Evolutionary conservation across 495 filamentous ascomycete species (phyloP), one percentile per base, ranked within the genome.

Genomic region (Penicillium soppii): DNA sequence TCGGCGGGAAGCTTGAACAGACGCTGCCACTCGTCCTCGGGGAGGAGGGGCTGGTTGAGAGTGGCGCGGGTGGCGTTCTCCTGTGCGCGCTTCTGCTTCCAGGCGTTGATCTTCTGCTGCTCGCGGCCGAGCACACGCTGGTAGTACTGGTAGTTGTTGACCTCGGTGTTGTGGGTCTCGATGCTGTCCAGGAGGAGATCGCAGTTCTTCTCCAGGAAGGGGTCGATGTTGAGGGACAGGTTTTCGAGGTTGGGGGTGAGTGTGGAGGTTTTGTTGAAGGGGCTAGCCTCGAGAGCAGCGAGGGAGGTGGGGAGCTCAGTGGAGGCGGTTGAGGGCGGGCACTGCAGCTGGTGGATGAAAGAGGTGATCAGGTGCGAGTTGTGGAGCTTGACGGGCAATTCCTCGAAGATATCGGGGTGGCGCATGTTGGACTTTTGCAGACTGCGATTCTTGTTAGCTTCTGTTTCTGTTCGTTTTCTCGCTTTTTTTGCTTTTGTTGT

Each of bases 111-210:
- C 81, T 98, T 98, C 56, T 86, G 74, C 74, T 98, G 95, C 78
- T 98, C 94, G 43, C 94, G 89, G 20, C 85, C 86, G n/a, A 97
- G 79, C 62, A 95, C 91, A 47, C 94, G 84, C 74, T 96, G 90
- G 78, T 97, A 95, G 79, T 96, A 98, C 73, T 96, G 91, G 76
- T 90, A 89, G 79, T 98, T 98, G 82, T 97, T 98, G 66, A 92
- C 86, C 73, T 98, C 94, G 41, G 92, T 95, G 72, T 97, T 91
- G 78, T 98, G 94, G 20, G 86, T 83, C 77, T 98, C 94, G 64
- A 98, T 97, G 74, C 85, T 90, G 51, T 98, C 94, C 50, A 98
- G 84, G 20, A 98, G 82, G 54, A 95, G 83, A 64, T 98, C 92
- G 72, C 90, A 94, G 50, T 92, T 95, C 81, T 96, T 95, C 80